phyloP scores from a whole-genome alignment of 352 stramenopile genomes.

The Phytophthora meadii region DNA sequence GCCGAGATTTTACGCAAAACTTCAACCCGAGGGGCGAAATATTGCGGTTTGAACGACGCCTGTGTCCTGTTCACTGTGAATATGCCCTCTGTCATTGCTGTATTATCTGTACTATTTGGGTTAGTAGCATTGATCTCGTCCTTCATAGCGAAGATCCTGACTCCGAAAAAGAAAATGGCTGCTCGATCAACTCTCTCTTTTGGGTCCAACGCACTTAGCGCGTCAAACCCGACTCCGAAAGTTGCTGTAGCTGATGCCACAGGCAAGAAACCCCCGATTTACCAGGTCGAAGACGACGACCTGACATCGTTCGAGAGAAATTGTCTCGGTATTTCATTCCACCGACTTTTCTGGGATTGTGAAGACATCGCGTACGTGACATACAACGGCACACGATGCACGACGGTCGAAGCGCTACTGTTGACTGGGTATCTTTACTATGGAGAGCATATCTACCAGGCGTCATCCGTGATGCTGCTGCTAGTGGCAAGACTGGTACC shows the following conservation, averaged over 20 bases:
- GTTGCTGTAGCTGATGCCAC: conserved; percentile 1
- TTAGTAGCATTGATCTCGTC: conserved; percentile 6
- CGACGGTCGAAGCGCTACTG: conserved; percentile 11
- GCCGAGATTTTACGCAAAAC: conserved; percentile 27
- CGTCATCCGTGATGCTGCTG: conserved; percentile 18
- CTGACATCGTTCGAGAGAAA: conserved; percentile 20
- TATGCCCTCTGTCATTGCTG: conserved; percentile 5
- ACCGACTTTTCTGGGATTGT: conserved; percentile 12
- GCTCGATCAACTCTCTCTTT: not conserved
- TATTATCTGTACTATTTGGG: conserved; percentile 7
- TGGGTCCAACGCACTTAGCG: not conserved
- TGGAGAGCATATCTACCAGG: conserved; percentile 25
- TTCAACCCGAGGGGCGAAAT: conserved; percentile 14
- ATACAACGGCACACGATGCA: conserved; percentile 5
- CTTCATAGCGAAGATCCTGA: not conserved
- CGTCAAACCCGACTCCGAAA: not conserved
- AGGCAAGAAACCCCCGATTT: not conserved
- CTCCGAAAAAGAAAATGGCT: not conserved
- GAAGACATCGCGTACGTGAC: conserved; percentile 12
- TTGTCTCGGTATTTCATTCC: conserved; percentile 10
- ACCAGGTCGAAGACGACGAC: not conserved
- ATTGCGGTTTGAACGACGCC: conserved; percentile 30
- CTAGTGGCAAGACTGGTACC: conserved; percentile 18
- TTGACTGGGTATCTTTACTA: conserved; percentile 21
- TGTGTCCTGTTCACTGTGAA: conserved; percentile 33